Base-by-base conservation (phyloP, 2,329 filamentous ascomycete genomes). In the Pseudopyricularia javanii region DNA sequence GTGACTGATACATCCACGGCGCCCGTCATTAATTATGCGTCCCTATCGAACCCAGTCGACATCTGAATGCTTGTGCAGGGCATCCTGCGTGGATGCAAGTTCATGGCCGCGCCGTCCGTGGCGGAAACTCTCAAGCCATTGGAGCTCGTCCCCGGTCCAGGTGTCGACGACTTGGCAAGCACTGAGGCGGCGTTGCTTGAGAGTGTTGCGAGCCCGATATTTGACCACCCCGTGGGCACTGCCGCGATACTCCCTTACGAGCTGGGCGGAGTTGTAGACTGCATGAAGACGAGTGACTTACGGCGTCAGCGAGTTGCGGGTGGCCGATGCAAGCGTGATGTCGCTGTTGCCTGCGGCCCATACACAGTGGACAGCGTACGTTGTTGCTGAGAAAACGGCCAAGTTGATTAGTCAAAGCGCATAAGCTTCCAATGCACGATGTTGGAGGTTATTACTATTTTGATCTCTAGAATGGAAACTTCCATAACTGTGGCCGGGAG, bases 121-220 rank as follows among this genome's bases (percentile, higher is more conserved):
- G 49, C 14, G 12, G 15, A 37, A 3, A 26, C 24, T 7, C 35
- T 51, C 14, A 30, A 45, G 22, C 37, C 53, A 3, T 34, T 35
- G 15, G 53, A 54, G 50, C 37, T 52, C 50, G 30, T 49, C 26
- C 53, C 53, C 22, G 53, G 53, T 35, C 33, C 28, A 8, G 37
- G 17, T 40, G 47, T 7, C 9, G 37, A 37, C 49, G 69, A 64
- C 20, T 62, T 71, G 11, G 64, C 76, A 47, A 66, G 70, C 7
- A 17, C 43, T 3, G 50, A 51, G 52, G 64, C 71, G 7, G n/a
- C 33, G 28, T 9, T 54, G 53, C 33, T 56, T 4, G 54, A 54
- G 15, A 43, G 26, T 17, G 17, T 51, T 12, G 50, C 28, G 8
- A 26, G 11, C 37, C 37, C 50, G n/a, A 45, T 7, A 20, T 34